Base-by-base conservation (phyloP, 202 grass and related monocot genomes). In the Schoenoplectus triqueter region DNA sequence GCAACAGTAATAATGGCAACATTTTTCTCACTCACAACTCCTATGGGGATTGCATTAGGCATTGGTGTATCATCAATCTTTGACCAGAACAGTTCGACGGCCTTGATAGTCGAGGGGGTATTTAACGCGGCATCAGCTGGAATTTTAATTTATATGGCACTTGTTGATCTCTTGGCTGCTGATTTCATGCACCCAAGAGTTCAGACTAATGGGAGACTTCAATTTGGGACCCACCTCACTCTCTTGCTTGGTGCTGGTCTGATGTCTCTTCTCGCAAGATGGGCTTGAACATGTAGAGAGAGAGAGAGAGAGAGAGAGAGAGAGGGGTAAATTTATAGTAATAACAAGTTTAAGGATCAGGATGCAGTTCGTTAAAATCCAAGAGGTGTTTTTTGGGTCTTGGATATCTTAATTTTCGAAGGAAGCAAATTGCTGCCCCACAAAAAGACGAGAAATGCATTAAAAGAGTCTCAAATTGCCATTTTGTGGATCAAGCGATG, bases 111-210 rank as follows among this genome's bases (percentile, higher is more conserved):
- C 0, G 95, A 98, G 82, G 95, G 95, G 7, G 72, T 92, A 63
- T 92, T 93, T 80, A 92, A 98, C 59, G 89, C 95, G 15, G 91
- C 95, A 10, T 89, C 92, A 5, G 92, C 95, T 66, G 92, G 95
- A 51, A 98, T 98, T 86, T 88, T 98, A 61, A 93, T 98, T 80
- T 98, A 98, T 76, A 95, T 98, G 95, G 88, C 95, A 68, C 91
- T 98, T 22, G 95, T 98, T 45, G 95, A 98, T 81, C 89, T 98
- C 83, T 83, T 98, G 78, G 95, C 95, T 42, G 89, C 91, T 82
- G 92, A 98, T 89, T 98, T 98, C 81, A 95, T 86, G 55, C 92
- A 95, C 21, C 91, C 79, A 10, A 93, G 91, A 90, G 83, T 98
- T 63, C 95, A 98, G 74, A 95, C 87, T 10, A 95, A 98, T 42